Percentiles rank a stretch among this genome's conserved stretches.
These are phyloP conservation scores for Trichoderma endophyticum DNA, from an alignment of 2,329 filamentous ascomycete genomes.

Conservation along the genomic window DNA sequence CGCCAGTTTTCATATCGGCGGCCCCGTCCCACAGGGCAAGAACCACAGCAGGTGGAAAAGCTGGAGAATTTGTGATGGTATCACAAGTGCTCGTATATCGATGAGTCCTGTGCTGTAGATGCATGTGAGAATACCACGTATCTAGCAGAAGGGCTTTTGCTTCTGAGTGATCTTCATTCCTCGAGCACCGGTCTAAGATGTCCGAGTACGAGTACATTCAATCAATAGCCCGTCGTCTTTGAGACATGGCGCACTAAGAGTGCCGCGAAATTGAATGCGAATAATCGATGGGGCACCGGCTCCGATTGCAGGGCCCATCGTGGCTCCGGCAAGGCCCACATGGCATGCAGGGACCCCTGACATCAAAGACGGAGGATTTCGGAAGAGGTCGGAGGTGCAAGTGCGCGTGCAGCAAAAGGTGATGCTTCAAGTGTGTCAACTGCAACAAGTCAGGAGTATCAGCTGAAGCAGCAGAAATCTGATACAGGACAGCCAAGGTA, in stretches of 20 bases:
- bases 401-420: not conserved
- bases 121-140: not conserved
- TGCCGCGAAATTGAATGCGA: constrained; percentile 2
- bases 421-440: constrained; percentile 16
- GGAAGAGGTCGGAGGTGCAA: constrained; percentile 7
- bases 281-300: constrained; percentile 10
- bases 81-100: not conserved
- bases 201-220: not conserved
- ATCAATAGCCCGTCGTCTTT: not conserved
- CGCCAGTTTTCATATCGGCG: constrained; percentile 14
- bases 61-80: not conserved
- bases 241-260: not conserved
- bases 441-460: constrained; percentile 3
- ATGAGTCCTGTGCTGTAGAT: not conserved
- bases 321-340: constrained; percentile 16
- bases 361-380: constrained; percentile 4
- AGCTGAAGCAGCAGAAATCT: not conserved
- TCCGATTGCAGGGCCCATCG: constrained; percentile 9
- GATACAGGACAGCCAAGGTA: not conserved
- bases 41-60: not conserved
- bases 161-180: not conserved
- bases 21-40: not conserved
- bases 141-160: not conserved
- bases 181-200: not conserved
- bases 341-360: constrained; percentile 12